Evolutionary conservation across 148 eudicot species (phyloP), one percentile per base, ranked within the genome.

Genomic region (Cornus suecica): DNA sequence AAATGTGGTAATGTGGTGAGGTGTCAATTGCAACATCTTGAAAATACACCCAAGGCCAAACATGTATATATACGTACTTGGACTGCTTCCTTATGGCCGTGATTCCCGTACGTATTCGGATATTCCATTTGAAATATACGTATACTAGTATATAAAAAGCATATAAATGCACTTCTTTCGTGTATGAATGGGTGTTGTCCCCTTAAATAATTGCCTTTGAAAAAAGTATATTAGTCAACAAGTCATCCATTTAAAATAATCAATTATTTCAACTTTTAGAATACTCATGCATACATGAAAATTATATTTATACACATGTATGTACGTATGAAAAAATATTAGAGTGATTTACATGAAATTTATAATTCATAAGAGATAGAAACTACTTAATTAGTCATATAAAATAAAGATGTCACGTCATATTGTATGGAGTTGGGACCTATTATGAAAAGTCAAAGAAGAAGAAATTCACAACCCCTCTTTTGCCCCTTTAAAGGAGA

Each of bases 81-180:
- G 69, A 66, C 69, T 30, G 2, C 42, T 66, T 32, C 24, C 54
- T 48, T 66, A 13, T 32, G 45, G 42, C 45, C 69, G 45, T 30
- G 69, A 66, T 66, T 28, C 68, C 28, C 68, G 37, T 65, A 30
- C 37, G 37, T 65, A 65, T 28, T 22, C 69, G 69, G 45, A 66
- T 66, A 66, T 66, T 32, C 69, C 69, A 14, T 65, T 29, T 29
- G 32, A 14, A 15, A 2, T 27, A 7, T n/a, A 11, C 68, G 28
- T 18, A 65, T 18, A 65, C 15, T 41, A 4, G 45, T 16, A 48
- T 48, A 11, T 1, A 48, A 48, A 3, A 48, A 48, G 20, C 15
- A 48, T 13, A 48, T 13, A 48, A 48, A 48, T 48, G 2, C 15
- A 11, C 20, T 13, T 48, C 1, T 48, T 48, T 16, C 4, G 18